These are phyloP conservation scores for Penicillium lagena DNA, from an alignment of 495 filamentous ascomycete genomes.

Conservation along the genomic window DNA sequence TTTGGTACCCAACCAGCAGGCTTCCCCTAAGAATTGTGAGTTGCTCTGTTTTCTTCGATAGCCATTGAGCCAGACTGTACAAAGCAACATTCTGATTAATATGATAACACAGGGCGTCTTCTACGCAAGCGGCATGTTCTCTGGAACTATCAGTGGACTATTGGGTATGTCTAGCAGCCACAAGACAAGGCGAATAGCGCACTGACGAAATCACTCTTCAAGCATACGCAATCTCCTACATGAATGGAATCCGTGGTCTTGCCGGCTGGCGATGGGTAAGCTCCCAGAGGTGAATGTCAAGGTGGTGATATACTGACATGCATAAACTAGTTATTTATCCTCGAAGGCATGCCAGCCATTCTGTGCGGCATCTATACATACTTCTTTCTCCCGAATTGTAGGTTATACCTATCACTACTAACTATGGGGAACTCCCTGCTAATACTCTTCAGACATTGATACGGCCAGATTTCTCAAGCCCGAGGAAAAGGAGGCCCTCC, in stretches of 20 bases:
- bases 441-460: constrained; percentile 11
- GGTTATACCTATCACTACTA: neutral
- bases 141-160: constrained; percentile 17
- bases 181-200: too few relatives aligned
- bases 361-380: constrained; percentile 23
- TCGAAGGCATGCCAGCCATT: constrained; percentile 32
- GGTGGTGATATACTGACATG: neutral
- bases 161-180: constrained; percentile 23
- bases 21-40: constrained; percentile 14
- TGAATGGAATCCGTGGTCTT: constrained; percentile 23
- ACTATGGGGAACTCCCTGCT: neutral
- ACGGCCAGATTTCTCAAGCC: constrained; percentile 22
- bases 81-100: constrained; percentile 2
- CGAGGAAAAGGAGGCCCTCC: constrained; percentile 10
- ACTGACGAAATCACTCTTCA: constrained; percentile 6
- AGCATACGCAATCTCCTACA: constrained; percentile 22
- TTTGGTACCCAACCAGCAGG: constrained; percentile 34
- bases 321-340: constrained; percentile 21
- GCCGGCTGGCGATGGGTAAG: constrained; percentile 30
- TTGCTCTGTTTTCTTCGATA: constrained; percentile 5
- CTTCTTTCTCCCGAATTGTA: constrained; percentile 30
- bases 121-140: too few relatives aligned
- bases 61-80: constrained; percentile 10
- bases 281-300: neutral
- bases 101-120: too few relatives aligned